Evolutionary conservation across 2,329 filamentous ascomycete genomes (phyloP), one percentile per base, ranked within the genome.

Genomic region (Arthrobotrys entomopaga): DNA sequence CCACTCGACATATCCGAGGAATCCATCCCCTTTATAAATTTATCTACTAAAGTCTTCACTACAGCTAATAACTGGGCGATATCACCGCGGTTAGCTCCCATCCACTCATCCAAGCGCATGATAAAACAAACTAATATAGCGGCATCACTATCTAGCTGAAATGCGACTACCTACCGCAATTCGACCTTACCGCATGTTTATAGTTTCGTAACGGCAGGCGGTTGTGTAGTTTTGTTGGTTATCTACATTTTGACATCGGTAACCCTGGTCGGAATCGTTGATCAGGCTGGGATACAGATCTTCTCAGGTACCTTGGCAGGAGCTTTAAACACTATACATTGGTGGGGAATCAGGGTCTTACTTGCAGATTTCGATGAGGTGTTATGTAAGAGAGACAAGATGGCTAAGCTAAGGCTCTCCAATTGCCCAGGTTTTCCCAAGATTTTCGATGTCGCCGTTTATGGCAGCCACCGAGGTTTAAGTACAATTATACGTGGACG

Each of bases 381-480:
- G 48, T 69, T 69, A 69, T 69, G 65, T 69, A 60, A 69, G 48
- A 69, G n/a, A 38, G n/a, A n/a, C 38, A 29, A 61, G 65, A 46
- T 46, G 15, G 11, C n/a, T 11, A 58, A 63, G 6, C 15, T 13
- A 29, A 46, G 58, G 43, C 29, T 34, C 7, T 34, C 29, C 26
- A 58, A 8, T 40, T 63, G 58, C 65, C 65, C 65, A 63, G 58
- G 50, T 70, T 64, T 63, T 43, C 13, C 65, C 50, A 70, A 58
- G 58, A 58, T 57, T 52, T 43, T 38, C 29, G 38, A 58, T 46
- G 52, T 57, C 40, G 34, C 58, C 50, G 52, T 57, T 70, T 70
- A 43, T 42, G 22, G 42, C 38, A 43, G 57, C 52, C 22, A 26
- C 65, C 50, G 43, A 70, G 56, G 43, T 53, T 16, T 69, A 3